Conservation (phyloP, 108 stramenopile genomes). For the Nitzschia inconspicua region DNA sequence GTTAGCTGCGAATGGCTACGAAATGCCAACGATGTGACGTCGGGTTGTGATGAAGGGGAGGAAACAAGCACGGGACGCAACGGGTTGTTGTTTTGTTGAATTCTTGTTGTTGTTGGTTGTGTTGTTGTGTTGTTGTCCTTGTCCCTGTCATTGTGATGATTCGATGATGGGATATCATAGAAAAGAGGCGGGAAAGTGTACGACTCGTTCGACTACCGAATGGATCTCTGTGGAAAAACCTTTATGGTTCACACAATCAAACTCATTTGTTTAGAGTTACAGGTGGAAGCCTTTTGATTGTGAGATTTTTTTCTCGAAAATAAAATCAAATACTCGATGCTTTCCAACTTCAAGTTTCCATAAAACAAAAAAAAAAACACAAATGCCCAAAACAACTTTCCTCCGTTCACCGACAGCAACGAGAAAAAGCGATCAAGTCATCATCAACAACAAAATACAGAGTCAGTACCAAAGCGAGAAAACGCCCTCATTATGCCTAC, state of each 20-base stretch:
- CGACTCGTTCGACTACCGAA: no score
- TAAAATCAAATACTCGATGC: background rate
- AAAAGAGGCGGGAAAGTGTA: no score
- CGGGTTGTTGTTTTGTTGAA: no score
- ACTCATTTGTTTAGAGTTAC: no score
- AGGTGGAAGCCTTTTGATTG: background rate
- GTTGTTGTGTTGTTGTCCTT: background rate
- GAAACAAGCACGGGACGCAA: no score
- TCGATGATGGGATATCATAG: no score
- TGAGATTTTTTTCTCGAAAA: background rate
- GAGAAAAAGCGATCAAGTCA: background rate
- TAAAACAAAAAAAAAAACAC: background rate
- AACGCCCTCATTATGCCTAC: background rate
- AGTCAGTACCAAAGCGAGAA: slow-evolving; percentile 10
- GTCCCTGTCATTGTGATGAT: background rate
- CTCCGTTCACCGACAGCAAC: background rate
- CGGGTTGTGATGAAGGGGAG: no score
- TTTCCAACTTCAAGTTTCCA: slow-evolving; percentile 1
- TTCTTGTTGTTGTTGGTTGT: background rate
- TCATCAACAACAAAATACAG: slow-evolving; percentile 32
- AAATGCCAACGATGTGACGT: no score
- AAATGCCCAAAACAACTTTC: background rate
- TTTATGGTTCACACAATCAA: no score
- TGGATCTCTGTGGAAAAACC: no score
- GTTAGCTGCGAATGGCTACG: no score